Conservation (phyloP, 73 alveolate genomes). For the Durusdinium trenchii region DNA sequence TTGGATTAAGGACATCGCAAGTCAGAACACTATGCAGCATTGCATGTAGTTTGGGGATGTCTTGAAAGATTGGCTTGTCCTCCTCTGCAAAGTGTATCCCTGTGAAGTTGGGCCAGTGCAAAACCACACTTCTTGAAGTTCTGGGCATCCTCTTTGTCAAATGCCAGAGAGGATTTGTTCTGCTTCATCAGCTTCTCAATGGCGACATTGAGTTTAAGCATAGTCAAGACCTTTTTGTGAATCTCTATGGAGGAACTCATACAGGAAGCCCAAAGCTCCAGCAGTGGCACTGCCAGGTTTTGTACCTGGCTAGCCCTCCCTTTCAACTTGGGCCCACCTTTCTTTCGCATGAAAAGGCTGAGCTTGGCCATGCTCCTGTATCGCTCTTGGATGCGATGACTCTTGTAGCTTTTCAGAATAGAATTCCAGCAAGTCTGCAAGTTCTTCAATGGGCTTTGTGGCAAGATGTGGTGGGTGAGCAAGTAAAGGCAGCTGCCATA, state of each 20-base stretch:
- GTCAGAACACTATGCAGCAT: neutral
- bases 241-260: neutral
- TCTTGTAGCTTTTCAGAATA: neutral
- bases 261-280: neutral
- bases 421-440: neutral
- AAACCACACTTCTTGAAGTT: neutral
- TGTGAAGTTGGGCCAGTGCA: neutral
- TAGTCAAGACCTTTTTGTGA: neutral
- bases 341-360: neutral
- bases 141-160: neutral
- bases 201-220: neutral
- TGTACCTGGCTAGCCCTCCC: neutral
- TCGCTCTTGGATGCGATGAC: neutral
- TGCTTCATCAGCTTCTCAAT: neutral
- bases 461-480: neutral
- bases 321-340: too few species aligned
- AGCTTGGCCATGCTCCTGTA: neutral
- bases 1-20: neutral
- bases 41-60: neutral
- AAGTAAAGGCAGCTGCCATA: slow-evolving; percentile 6
- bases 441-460: neutral
- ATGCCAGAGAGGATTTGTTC: neutral
- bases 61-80: neutral
- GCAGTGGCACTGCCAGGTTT: neutral
- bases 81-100: neutral